Evolutionary conservation across 495 filamentous ascomycete species (phyloP).

Genomic region (Hyaloscypha bicolor): DNA sequence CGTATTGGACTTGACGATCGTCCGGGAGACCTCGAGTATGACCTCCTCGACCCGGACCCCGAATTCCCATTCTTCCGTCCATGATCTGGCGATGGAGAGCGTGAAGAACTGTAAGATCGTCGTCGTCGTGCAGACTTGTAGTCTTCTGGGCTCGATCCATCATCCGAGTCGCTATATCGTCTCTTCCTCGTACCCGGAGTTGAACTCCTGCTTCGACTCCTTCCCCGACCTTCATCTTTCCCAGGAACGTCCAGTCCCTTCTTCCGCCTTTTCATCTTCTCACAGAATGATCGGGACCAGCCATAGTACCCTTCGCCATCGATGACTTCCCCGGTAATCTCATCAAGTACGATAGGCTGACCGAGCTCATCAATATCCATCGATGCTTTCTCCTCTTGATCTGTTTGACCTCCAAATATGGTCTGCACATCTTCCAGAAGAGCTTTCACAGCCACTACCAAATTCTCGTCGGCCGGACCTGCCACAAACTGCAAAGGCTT

Average conservation of each 20-base stretch:
- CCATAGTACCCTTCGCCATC: conserved; percentile 79
- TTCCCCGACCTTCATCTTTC: conserved; percentile 45
- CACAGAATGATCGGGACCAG: conserved; percentile 80
- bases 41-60: conserved; percentile 37
- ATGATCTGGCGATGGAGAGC: conserved; percentile 46
- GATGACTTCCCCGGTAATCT: conserved; percentile 59
- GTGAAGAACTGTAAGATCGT: conserved; percentile 37
- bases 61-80: conserved; percentile 27
- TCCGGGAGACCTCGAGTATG: conserved; percentile 32
- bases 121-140: conserved; percentile 20
- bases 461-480: conserved; percentile 70
- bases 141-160: conserved; percentile 22
- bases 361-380: conserved; percentile 74
- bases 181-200: conserved; percentile 25
- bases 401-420: conserved; percentile 53
- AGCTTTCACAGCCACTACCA: conserved; percentile 65
- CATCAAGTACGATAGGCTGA: conserved; percentile 62
- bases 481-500: conserved; percentile 72
- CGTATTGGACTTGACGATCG: conserved; percentile 30
- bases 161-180: conserved; percentile 24
- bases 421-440: conserved; percentile 69
- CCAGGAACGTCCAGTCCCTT: conserved; percentile 34
- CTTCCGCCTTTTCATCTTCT: conserved; percentile 71
- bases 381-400: conserved; percentile 34
- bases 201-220: conserved; percentile 37